Evolutionary conservation across 2,329 filamentous ascomycete species (phyloP).

Genomic region (Fusarium armeniacum): DNA sequence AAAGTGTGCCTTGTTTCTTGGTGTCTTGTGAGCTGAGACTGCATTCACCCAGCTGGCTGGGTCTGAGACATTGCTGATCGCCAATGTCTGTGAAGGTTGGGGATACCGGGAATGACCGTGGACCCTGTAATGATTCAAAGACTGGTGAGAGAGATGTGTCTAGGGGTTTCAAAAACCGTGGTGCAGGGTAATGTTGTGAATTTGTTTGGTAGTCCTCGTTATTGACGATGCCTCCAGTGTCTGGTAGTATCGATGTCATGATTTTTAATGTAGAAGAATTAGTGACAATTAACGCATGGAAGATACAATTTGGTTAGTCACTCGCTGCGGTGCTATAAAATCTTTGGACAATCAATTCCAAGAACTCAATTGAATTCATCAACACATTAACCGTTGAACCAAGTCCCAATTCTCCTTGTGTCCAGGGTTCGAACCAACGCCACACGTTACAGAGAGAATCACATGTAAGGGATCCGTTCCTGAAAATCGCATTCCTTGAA

Average conservation of each 20-base stretch:
- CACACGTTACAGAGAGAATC: slow-evolving; percentile 12
- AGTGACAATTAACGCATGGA: accelerated
- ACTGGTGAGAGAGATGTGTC: background rate
- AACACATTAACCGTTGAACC: slow-evolving; percentile 16
- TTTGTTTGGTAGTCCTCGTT: background rate
- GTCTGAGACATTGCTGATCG: slow-evolving; percentile 28
- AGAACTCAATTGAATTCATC: background rate
- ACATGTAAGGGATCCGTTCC: slow-evolving; percentile 1
- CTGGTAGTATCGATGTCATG: accelerated
- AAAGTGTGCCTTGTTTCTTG: background rate
- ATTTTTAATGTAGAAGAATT: accelerated
- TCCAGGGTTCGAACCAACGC: background rate
- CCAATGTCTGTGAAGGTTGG: slow-evolving; percentile 22
- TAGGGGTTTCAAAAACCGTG: no score
- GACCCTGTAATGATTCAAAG: background rate
- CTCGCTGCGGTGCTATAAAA: accelerated
- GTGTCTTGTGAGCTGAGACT: background rate
- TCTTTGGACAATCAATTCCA: no score
- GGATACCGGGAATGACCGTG: background rate
- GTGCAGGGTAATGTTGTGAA: background rate
- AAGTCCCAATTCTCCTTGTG: background rate
- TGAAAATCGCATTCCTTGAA: slow-evolving; percentile 25
- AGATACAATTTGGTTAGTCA: accelerated
- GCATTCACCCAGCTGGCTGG: slow-evolving; percentile 25
- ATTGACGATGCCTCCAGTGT: background rate